Evolutionary conservation across 139 green algal species (phyloP).

Genomic region (Trebouxia sp.): DNA sequence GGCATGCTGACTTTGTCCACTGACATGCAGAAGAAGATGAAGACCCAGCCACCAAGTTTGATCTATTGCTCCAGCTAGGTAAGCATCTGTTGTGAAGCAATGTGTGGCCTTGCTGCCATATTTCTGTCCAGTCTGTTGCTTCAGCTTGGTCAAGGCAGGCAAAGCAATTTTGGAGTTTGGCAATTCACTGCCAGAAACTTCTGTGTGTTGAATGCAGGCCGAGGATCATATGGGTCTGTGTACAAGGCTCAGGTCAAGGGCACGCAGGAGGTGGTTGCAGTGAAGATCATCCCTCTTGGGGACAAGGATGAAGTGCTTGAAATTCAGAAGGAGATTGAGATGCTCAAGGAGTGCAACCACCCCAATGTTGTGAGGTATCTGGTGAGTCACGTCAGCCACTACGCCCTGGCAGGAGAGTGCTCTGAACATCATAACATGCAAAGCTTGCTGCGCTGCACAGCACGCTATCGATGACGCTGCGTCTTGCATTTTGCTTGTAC

Average conservation of each 20-base stretch:
- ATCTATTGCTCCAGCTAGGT: constrained; percentile 37
- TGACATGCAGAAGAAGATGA: constrained; percentile 28
- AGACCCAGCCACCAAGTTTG: constrained; percentile 33
- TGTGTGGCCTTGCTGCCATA: too few species aligned
- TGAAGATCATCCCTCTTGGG: constrained; percentile 82
- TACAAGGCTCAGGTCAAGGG: constrained; percentile 71
- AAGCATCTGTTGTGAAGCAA: neutral
- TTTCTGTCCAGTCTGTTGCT: neutral
- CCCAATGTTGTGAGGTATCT: constrained; percentile 94
- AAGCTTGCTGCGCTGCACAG: too few species aligned
- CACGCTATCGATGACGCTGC: too few species aligned
- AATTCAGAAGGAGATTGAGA: constrained; percentile 76
- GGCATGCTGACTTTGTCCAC: neutral
- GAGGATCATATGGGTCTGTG: constrained; percentile 86
- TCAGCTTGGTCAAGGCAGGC: neutral
- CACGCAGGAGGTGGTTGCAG: constrained; percentile 72
- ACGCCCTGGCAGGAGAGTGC: too few species aligned
- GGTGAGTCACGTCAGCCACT: constrained; percentile 37
- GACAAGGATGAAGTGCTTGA: constrained; percentile 65
- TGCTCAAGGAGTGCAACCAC: constrained; percentile 91
- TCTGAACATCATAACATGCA: too few species aligned
- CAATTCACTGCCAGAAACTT: too few species aligned
- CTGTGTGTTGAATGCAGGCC: constrained; percentile 38
- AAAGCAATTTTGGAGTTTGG: too few species aligned
- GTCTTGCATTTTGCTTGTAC: too few species aligned